A percentile compares a stretch with the other conserved stretches of the same genome.
phyloP scores from a whole-genome alignment of 345 rosid genomes.

The Eucalyptus tenuipes region DNA sequence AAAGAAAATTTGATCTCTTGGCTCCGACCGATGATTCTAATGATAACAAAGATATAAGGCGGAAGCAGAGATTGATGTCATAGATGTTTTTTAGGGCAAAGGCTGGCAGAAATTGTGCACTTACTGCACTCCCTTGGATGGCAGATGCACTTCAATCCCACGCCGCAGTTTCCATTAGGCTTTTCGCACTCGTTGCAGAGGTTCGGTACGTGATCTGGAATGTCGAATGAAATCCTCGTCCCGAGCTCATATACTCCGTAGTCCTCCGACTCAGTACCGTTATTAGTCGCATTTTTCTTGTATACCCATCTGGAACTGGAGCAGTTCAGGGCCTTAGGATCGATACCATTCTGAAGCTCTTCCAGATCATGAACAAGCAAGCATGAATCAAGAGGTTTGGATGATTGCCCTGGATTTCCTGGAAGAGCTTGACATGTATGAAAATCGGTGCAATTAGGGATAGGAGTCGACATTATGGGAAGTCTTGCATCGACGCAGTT shows the following conservation, averaged over 20 bases:
- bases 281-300: neutral
- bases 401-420: neutral
- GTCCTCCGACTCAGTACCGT: neutral
- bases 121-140: conserved; percentile 61
- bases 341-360: conserved; percentile 9
- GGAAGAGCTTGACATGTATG: neutral
- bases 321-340: conserved; percentile 27
- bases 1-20: neutral
- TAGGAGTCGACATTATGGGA: neutral
- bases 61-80: neutral
- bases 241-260: neutral
- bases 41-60: neutral
- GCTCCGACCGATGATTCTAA: neutral
- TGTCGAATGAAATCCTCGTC: conserved; percentile 36
- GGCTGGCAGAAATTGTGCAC: neutral
- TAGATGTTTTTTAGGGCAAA: neutral
- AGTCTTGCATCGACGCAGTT: conserved; percentile 8
- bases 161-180: conserved; percentile 57
- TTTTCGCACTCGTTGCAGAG: conserved; percentile 40
- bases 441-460: neutral
- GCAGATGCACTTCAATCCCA: conserved; percentile 52
- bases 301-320: conserved; percentile 13
- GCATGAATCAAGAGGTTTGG: conserved; percentile 2
- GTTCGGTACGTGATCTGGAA: conserved; percentile 49
- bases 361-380: conserved; percentile 10